Percentiles rank a stretch among this genome's conserved stretches.
Evolutionary conservation across 305 asterid species (phyloP).

Genomic region (Petunia hybrid): DNA sequence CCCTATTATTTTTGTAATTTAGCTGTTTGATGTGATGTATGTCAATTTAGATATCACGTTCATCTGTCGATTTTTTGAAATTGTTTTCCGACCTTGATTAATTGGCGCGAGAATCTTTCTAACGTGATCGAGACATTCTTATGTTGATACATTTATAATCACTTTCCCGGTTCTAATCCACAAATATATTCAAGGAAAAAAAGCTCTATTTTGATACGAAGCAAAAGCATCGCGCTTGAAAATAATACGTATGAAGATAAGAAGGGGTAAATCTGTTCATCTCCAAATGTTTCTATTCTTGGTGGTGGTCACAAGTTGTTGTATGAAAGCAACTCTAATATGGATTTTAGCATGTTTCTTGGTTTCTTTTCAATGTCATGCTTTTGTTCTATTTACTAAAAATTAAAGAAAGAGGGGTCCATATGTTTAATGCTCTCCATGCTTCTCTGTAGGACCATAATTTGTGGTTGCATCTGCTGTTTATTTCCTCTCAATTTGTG

Average conservation of each 20-base stretch:
- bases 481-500: slow-evolving; percentile 40
- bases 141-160: slow-evolving; percentile 32
- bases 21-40: slow-evolving; percentile 45
- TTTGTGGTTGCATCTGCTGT: slow-evolving; percentile 57
- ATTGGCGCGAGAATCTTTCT: slow-evolving; percentile 36
- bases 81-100: slow-evolving; percentile 38
- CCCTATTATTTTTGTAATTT: slow-evolving; percentile 24
- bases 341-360: slow-evolving; percentile 47
- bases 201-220: background rate
- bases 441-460: slow-evolving; percentile 59
- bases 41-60: slow-evolving; percentile 29
- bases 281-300: slow-evolving; percentile 9
- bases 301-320: slow-evolving; percentile 47
- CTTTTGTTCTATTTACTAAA: slow-evolving; percentile 50
- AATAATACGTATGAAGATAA: background rate
- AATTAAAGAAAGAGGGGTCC: slow-evolving; percentile 58
- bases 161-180: slow-evolving; percentile 34
- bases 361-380: slow-evolving; percentile 42
- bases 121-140: slow-evolving; percentile 18
- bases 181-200: slow-evolving; percentile 18
- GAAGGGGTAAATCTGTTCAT: background rate
- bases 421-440: slow-evolving; percentile 54
- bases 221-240: background rate
- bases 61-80: slow-evolving; percentile 28
- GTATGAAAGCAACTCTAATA: slow-evolving; percentile 51